These are phyloP conservation scores for Monilinia vaccinii-corymbosi DNA, from an alignment of 2,329 filamentous ascomycete species.

Conservation along the genomic window DNA sequence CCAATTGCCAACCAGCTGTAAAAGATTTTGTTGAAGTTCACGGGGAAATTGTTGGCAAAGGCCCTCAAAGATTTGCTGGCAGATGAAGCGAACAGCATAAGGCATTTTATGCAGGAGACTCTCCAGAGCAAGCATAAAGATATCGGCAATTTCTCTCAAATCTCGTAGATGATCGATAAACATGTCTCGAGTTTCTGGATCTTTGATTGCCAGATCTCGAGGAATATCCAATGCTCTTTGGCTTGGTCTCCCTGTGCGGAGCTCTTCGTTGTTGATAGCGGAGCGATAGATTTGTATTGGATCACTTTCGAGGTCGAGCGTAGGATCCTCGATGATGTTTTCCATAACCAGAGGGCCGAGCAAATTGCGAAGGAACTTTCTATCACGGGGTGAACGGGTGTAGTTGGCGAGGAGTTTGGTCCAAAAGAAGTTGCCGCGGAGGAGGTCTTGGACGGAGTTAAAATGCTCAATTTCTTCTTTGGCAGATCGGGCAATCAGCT, in stretches of 20 bases:
- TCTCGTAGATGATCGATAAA: conserved; percentile 95
- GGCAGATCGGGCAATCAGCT: conserved; percentile 73
- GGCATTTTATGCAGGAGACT: conserved; percentile 82
- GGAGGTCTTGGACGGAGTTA: conserved; percentile 68
- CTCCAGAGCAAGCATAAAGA: conserved; percentile 75
- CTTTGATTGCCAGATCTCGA: conserved; percentile 88
- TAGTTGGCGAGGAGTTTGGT: conserved; percentile 78
- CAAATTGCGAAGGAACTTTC: conserved; percentile 84
- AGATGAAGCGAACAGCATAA: conserved; percentile 82
- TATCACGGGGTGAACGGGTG: conserved; percentile 79
- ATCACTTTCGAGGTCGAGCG: conserved; percentile 89
- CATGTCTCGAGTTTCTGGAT: conserved; percentile 80
- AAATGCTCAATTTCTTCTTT: conserved; percentile 77
- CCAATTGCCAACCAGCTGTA: conserved; percentile 84
- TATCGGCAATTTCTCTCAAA: conserved; percentile 86
- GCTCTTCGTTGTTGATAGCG: conserved; percentile 93
- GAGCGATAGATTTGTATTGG: conserved; percentile 95
- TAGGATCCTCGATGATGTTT: conserved; percentile 86
- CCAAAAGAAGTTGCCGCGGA: conserved; percentile 91
- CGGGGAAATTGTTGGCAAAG: conserved; percentile 69
- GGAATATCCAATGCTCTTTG: conserved; percentile 74
- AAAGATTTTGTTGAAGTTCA: conserved; percentile 66
- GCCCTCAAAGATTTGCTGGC: conserved; percentile 74
- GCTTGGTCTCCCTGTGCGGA: conserved; percentile 80
- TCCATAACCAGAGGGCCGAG: conserved; percentile 79